Percentiles rank a stretch among this genome's conserved stretches.
phyloP scores from a whole-genome alignment of 2,329 filamentous ascomycete species.

The Geosmithia flava region DNA sequence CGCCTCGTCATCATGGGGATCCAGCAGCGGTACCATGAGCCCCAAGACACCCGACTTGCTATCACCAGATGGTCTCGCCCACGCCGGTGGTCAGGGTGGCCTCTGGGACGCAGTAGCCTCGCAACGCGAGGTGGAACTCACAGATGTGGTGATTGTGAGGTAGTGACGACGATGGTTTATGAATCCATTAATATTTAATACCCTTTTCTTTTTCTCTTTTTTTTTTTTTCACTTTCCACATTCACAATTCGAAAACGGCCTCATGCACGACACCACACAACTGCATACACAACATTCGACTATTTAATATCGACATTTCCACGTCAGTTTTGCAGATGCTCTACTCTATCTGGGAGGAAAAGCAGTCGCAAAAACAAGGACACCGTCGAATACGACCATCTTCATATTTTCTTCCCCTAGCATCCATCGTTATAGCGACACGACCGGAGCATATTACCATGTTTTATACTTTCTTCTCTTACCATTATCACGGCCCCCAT shows the following conservation, averaged over 20 bases:
- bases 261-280: too few relatives aligned
- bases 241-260: neutral
- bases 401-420: neutral
- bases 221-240: neutral
- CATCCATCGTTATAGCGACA: neutral
- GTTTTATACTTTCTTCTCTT: neutral
- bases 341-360: neutral
- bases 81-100: constrained; percentile 21
- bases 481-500: neutral
- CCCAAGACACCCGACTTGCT: constrained; percentile 30
- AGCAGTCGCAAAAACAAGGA: neutral
- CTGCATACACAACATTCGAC: too few relatives aligned
- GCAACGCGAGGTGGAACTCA: constrained; percentile 28
- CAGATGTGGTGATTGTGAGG: constrained; percentile 30
- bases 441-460: neutral
- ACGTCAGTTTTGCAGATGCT: neutral
- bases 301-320: too few relatives aligned
- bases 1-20: constrained; percentile 46
- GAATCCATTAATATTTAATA: neutral
- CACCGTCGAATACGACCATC: too few relatives aligned
- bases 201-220: neutral
- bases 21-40: constrained; percentile 35
- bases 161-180: constrained; percentile 9
- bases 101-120: constrained; percentile 23
- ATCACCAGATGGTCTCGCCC: constrained; percentile 19